Evolutionary conservation across 345 rosid genomes (phyloP).

Genomic region (Hibiscus tridactylites): DNA sequence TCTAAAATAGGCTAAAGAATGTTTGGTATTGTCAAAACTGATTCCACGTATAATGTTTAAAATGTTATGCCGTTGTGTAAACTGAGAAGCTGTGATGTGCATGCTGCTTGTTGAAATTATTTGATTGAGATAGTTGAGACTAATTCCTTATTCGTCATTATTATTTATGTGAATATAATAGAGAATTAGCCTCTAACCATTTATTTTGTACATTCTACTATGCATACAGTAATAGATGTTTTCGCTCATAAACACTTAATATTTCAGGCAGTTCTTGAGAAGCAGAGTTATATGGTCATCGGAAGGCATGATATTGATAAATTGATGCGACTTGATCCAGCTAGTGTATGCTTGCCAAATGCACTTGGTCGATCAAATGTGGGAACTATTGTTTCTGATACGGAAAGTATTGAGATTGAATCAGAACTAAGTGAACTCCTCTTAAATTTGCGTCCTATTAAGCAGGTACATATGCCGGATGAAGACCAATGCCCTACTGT

Average conservation of each 20-base stretch:
- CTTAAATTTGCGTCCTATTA: conserved; percentile 71
- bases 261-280: conserved; percentile 95
- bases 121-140: conserved; percentile 3
- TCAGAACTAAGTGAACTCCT: conserved; percentile 62
- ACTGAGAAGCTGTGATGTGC: background rate
- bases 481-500: background rate
- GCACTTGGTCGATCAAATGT: conserved; percentile 35
- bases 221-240: background rate
- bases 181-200: background rate
- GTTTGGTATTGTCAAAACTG: background rate
- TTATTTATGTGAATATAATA: background rate
- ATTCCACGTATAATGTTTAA: background rate
- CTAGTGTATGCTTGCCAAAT: conserved; percentile 66
- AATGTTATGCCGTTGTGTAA: background rate
- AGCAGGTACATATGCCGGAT: conserved; percentile 46
- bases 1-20: background rate
- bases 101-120: background rate
- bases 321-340: conserved; percentile 79
- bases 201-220: background rate
- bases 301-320: conserved; percentile 97
- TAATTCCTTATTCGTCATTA: background rate
- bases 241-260: conserved; percentile 16
- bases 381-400: conserved; percentile 27
- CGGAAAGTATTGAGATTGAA: conserved; percentile 54
- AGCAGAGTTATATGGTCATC: conserved; percentile 93